A percentile compares a stretch with the other conserved stretches of the same genome.
These are phyloP conservation scores for Schizophyllum amplum DNA, from an alignment of 1,284 basidiomycete species.

Conservation along the genomic window DNA sequence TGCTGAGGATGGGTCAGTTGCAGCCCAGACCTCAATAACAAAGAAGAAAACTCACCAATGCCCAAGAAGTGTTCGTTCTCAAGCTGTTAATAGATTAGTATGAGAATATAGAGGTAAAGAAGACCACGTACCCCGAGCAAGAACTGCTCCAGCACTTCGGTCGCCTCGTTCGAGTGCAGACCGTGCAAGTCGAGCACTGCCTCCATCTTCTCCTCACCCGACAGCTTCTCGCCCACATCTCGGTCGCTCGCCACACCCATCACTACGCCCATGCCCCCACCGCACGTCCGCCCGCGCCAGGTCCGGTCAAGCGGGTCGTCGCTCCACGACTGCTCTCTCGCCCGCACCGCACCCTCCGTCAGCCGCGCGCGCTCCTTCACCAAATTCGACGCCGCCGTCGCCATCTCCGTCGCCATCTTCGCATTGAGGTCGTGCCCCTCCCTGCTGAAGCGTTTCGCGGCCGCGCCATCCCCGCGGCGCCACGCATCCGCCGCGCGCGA, in stretches of 20 bases:
- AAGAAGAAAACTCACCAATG: constrained; percentile 44
- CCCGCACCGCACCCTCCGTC: constrained; percentile 68
- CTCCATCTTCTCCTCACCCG: constrained; percentile 79
- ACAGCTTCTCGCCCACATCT: constrained; percentile 43
- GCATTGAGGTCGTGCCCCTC: constrained; percentile 92
- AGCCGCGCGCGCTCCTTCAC: constrained; percentile 74
- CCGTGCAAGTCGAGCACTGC: constrained; percentile 78
- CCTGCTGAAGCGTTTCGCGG: constrained; percentile 87
- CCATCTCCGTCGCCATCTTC: constrained; percentile 82
- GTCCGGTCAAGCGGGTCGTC: constrained; percentile 79
- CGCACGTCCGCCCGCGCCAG: constrained; percentile 70
- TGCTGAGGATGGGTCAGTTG: constrained; percentile 33
- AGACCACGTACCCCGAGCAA: constrained; percentile 64
- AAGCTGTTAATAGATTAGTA: constrained; percentile 38
- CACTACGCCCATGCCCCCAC: constrained; percentile 76
- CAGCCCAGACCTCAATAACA: constrained; percentile 1
- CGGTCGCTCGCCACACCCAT: constrained; percentile 71
- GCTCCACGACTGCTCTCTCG: constrained; percentile 65
- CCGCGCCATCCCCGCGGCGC: constrained; percentile 88
- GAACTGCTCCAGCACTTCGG: constrained; percentile 87
- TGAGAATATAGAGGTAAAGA: constrained; percentile 4
- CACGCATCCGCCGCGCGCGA: constrained; percentile 93
- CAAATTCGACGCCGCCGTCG: constrained; percentile 68
- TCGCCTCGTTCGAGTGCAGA: constrained; percentile 86
- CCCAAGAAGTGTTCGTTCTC: constrained; percentile 84